Conservation (phyloP, 345 rosid species). For the Geranium rotundifolium region DNA sequence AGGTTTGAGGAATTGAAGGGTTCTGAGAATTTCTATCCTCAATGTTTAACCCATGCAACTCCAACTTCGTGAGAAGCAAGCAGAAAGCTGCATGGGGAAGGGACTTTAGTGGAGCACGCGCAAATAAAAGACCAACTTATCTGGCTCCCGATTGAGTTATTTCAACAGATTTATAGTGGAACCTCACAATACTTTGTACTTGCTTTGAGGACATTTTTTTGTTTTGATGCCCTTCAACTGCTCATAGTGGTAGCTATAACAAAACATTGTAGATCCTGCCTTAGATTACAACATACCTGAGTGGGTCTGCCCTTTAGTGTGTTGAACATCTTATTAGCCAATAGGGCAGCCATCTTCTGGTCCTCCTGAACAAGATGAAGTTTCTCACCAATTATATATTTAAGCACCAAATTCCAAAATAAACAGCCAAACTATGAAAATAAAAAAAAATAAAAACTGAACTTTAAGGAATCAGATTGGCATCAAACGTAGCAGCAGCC, state of each 20-base stretch:
- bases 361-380: constrained; percentile 53
- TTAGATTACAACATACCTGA: constrained; percentile 46
- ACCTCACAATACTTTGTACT: neutral
- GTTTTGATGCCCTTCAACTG: neutral
- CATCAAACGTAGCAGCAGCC: neutral
- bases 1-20: neutral
- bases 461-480: neutral
- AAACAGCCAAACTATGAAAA: neutral
- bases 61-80: neutral
- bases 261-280: neutral
- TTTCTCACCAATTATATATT: neutral
- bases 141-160: neutral
- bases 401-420: neutral
- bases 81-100: neutral
- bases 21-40: neutral
- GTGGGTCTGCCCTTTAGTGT: constrained; percentile 87
- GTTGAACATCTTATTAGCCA: constrained; percentile 70
- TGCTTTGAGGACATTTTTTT: neutral
- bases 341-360: constrained; percentile 58
- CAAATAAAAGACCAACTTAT: no score
- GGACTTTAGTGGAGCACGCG: no score
- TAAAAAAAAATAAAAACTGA: no score
- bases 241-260: neutral
- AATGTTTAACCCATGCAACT: neutral
- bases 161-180: neutral